phyloP scores from a whole-genome alignment of 1,139 yeast species.

The Blastobotrys arbuscula region DNA sequence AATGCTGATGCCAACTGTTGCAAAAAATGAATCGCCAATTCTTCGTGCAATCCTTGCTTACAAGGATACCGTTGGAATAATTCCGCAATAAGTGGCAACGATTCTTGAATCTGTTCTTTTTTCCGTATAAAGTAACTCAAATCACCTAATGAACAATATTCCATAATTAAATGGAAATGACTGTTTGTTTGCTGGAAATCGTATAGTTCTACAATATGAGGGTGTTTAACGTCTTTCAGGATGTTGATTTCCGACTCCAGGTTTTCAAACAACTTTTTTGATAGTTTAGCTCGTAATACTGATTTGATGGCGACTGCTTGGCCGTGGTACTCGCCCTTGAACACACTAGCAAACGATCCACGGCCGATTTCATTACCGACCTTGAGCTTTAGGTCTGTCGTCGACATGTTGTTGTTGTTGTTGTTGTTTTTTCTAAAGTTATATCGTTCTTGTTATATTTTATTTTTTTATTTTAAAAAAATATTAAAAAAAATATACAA shows the following conservation, averaged over 20 bases:
- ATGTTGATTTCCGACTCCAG: conserved; percentile 87
- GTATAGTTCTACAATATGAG: conserved; percentile 81
- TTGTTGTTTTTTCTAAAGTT: too few relatives aligned
- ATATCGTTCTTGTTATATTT: too few relatives aligned
- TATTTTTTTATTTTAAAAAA: too few relatives aligned
- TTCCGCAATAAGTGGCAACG: conserved; percentile 75
- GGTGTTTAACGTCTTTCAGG: conserved; percentile 79
- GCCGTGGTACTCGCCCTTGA: conserved; percentile 56
- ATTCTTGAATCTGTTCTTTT: conserved; percentile 61
- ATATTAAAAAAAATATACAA: too few relatives aligned
- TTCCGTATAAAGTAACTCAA: conserved; percentile 78
- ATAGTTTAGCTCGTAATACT: conserved; percentile 75
- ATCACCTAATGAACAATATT: conserved; percentile 93
- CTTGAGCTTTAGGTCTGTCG: conserved; percentile 3
- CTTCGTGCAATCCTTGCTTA: conserved; percentile 68
- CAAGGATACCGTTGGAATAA: conserved; percentile 79
- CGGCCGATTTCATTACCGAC: conserved; percentile 79
- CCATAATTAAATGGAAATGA: conserved; percentile 92
- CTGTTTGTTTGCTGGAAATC: conserved; percentile 76
- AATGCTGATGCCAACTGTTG: conserved; percentile 84
- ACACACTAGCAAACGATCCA: conserved; percentile 94
- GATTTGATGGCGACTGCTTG: conserved; percentile 81
- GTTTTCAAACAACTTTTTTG: conserved; percentile 81
- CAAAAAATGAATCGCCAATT: conserved; percentile 73
- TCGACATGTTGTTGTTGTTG: too few relatives aligned